Conservation (phyloP, 495 filamentous ascomycete species). For the Penicillium parvum region DNA sequence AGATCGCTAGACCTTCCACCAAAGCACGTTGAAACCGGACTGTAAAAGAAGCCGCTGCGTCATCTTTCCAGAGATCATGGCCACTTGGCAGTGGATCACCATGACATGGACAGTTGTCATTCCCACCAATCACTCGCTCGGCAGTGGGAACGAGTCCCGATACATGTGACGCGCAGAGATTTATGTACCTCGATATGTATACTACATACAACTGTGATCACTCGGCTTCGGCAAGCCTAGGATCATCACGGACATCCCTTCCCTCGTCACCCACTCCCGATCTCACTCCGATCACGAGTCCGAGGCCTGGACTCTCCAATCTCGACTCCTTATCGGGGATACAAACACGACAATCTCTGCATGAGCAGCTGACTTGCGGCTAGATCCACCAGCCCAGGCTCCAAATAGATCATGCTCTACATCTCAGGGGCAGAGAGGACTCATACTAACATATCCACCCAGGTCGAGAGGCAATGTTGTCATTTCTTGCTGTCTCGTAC, state of each 20-base stretch:
- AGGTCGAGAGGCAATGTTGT: no score
- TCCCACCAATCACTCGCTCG: conserved; percentile 37
- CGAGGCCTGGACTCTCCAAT: conserved; percentile 1
- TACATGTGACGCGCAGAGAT: conserved; percentile 38
- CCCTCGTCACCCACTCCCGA: not conserved
- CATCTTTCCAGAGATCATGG: conserved; percentile 3
- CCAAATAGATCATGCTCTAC: no score
- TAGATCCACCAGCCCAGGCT: conserved; percentile 23
- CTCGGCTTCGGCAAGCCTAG: not conserved
- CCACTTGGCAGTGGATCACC: conserved; percentile 13
- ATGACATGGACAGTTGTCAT: conserved; percentile 27
- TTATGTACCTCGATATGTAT: no score
- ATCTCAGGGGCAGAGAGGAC: conserved; percentile 22
- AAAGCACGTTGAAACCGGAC: conserved; percentile 4
- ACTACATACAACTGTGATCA: no score
- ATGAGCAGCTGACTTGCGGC: conserved; percentile 27
- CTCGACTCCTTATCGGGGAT: no score
- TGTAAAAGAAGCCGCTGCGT: no score
- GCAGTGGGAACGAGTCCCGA: conserved; percentile 13
- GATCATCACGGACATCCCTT: no score
- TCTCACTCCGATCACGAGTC: no score
- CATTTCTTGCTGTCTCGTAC: not conserved
- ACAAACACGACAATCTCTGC: conserved; percentile 25
- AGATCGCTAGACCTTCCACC: conserved; percentile 21
- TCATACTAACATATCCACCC: no score